Conservation (phyloP, 176 grass and related monocot species). For the Oryza coarctata region DNA sequence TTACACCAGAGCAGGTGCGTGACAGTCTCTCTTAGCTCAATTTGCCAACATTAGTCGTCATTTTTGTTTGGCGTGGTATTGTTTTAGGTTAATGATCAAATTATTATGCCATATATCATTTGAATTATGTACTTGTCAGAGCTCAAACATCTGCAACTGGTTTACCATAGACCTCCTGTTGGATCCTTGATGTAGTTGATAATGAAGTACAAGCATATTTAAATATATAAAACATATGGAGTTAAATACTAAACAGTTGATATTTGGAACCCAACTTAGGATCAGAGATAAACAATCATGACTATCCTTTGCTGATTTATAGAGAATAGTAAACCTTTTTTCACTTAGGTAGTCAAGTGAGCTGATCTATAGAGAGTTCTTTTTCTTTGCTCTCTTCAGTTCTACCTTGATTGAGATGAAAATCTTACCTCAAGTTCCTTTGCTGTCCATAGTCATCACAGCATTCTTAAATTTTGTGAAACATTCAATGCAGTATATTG, state of each 20-base stretch:
- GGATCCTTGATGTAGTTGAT: neutral
- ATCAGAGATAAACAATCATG: neutral
- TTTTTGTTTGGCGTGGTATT: neutral
- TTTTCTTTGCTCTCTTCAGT: neutral
- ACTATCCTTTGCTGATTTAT: neutral
- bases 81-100: neutral
- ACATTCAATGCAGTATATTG: conserved; percentile 61
- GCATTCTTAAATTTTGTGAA: neutral
- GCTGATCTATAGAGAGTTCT: neutral
- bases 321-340: neutral
- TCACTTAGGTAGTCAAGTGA: neutral
- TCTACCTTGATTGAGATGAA: neutral
- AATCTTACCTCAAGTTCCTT: neutral
- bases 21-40: neutral
- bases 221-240: neutral
- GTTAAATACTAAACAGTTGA: neutral
- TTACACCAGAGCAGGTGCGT: conserved; percentile 81
- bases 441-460: neutral
- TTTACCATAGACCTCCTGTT: neutral
- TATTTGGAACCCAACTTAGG: neutral
- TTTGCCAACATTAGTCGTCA: neutral
- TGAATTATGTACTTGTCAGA: neutral
- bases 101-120: neutral
- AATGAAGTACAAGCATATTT: neutral
- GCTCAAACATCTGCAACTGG: neutral